Percentiles rank a stretch among this genome's conserved stretches.
phyloP scores from a whole-genome alignment of 2,329 filamentous ascomycete genomes.

The Neonectria sp. region DNA sequence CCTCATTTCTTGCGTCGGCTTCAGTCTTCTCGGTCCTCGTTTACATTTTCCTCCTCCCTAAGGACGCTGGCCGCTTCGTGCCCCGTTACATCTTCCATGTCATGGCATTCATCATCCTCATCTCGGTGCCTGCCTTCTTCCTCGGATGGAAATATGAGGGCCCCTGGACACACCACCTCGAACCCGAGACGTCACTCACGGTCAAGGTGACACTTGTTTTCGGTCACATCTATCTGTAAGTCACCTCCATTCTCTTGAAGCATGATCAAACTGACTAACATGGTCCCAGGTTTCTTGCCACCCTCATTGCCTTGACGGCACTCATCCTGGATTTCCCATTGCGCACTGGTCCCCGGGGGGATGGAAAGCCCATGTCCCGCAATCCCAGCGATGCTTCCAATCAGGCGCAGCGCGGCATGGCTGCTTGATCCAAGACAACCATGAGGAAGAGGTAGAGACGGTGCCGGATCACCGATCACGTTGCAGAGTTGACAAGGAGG shows the following conservation, averaged over 20 bases:
- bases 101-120: constrained; percentile 41
- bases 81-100: constrained; percentile 45
- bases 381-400: constrained; percentile 7
- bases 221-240: constrained; percentile 47
- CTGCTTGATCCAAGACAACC: background rate
- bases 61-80: constrained; percentile 13
- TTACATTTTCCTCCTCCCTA: constrained; percentile 25
- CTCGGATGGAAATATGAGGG: constrained; percentile 17
- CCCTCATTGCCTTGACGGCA: constrained; percentile 37
- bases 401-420: background rate
- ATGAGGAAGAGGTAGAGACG: background rate
- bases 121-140: constrained; percentile 26
- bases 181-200: background rate
- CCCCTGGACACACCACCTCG: constrained; percentile 13
- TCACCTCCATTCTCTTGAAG: background rate
- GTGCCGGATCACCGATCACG: background rate
- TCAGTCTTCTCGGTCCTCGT: constrained; percentile 33
- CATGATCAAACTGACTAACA: constrained; percentile 27
- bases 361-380: background rate
- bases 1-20: constrained; percentile 32
- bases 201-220: constrained; percentile 30
- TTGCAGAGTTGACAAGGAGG: background rate
- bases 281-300: constrained; percentile 38
- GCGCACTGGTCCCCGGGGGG: background rate
- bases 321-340: constrained; percentile 36